Evolutionary conservation across 2,329 filamentous ascomycete species (phyloP).

Genomic region (Gyromitra esculenta): DNA sequence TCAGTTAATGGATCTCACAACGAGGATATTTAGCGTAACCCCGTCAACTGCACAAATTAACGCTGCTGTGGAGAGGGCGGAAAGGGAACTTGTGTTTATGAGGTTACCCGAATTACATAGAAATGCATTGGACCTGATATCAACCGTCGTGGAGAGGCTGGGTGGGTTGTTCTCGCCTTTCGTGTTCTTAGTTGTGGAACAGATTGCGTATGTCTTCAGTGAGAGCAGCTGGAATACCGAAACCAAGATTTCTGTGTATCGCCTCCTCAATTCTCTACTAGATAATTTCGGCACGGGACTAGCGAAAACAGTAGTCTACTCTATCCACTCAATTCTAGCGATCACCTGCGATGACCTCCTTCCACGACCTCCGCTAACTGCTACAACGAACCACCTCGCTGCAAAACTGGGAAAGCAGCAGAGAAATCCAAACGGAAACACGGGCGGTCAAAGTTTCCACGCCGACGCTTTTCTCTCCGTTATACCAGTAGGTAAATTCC

Average conservation of each 20-base stretch:
- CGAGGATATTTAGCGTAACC: conserved; percentile 47
- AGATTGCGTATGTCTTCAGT: conserved; percentile 34
- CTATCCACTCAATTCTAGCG: conserved; percentile 40
- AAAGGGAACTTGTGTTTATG: conserved; percentile 48
- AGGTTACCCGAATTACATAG: conserved; percentile 44
- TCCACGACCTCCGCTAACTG: conserved; percentile 26
- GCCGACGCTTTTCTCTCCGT: conserved; percentile 55
- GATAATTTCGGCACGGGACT: conserved; percentile 48
- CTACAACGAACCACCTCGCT: neutral
- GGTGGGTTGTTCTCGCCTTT: conserved; percentile 45
- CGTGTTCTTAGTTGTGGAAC: conserved; percentile 41
- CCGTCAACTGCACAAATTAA: conserved; percentile 34
- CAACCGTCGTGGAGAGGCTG: conserved; percentile 41
- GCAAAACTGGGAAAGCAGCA: conserved; percentile 40
- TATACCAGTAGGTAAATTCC: neutral
- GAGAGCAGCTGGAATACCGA: conserved; percentile 31
- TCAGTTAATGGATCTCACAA: conserved; percentile 43
- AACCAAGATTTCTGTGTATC: conserved; percentile 44
- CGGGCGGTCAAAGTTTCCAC: conserved; percentile 50
- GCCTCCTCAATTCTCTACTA: conserved; percentile 50
- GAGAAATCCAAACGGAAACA: conserved; percentile 52
- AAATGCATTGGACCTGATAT: conserved; percentile 42
- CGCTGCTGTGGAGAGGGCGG: conserved; percentile 37
- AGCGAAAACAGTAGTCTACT: conserved; percentile 29
- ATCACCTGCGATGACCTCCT: conserved; percentile 48